A percentile compares a stretch with the other conserved stretches of the same genome.
These are phyloP conservation scores for Exophiala sp. DNA, from an alignment of 2,329 filamentous ascomycete species.

Conservation along the genomic window DNA sequence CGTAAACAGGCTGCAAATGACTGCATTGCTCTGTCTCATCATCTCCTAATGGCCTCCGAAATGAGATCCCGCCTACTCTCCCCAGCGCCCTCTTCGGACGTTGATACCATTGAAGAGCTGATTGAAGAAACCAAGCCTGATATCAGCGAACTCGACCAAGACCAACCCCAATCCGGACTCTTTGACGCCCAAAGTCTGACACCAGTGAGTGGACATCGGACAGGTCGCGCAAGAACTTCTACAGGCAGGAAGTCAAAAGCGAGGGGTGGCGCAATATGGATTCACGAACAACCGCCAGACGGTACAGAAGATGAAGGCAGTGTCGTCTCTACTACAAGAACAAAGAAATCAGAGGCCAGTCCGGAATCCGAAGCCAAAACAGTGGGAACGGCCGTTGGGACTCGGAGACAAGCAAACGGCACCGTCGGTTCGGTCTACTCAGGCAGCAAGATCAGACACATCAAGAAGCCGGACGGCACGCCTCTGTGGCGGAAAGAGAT, in stretches of 20 bases:
- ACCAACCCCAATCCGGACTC: conserved; percentile 8
- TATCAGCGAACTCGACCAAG: conserved; percentile 20
- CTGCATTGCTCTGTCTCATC: neutral
- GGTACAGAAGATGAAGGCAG: conserved; percentile 29
- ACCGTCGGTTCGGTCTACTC: conserved; percentile 62
- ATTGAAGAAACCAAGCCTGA: conserved; percentile 23
- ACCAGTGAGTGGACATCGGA: conserved; percentile 12
- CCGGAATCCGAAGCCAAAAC: conserved; percentile 24
- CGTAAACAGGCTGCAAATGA: too few species aligned
- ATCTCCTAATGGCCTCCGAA: neutral
- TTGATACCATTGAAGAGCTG: conserved; percentile 26
- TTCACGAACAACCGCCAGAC: conserved; percentile 25
- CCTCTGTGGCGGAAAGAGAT: conserved; percentile 63
- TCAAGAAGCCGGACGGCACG: conserved; percentile 63
- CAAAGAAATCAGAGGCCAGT: conserved; percentile 25
- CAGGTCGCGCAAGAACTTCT: conserved; percentile 7
- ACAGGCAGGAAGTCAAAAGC: conserved; percentile 21
- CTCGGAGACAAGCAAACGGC: conserved; percentile 57
- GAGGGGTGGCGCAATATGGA: conserved; percentile 24
- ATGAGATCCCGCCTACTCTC: conserved; percentile 27
- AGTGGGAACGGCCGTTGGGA: conserved; percentile 38
- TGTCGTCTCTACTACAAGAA: conserved; percentile 19
- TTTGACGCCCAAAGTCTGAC: conserved; percentile 8
- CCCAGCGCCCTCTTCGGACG: conserved; percentile 22
- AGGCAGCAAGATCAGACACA: conserved; percentile 60